Evolutionary conservation across 75 land plant genomes (phyloP), one percentile per base, ranked within the genome.

Genomic region (Isoetes taiwanensis): DNA sequence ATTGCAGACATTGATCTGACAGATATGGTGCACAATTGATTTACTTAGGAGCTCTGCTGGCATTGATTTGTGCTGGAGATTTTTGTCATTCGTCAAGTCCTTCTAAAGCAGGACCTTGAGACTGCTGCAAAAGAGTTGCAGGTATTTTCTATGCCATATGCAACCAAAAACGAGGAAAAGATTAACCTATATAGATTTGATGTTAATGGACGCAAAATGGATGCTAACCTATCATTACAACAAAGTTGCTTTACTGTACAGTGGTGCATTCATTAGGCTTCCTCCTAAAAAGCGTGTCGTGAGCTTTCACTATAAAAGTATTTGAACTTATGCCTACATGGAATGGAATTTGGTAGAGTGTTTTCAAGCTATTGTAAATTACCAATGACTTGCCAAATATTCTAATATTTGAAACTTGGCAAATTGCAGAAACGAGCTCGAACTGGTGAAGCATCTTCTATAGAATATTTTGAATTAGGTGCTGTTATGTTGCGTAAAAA

Each of bases 1-100:
- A n/a, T n/a, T n/a, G n/a, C n/a, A n/a, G n/a, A n/a, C n/a, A n/a
- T n/a, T n/a, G n/a, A n/a, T n/a, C n/a, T n/a, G n/a, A n/a, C n/a
- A n/a, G n/a, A n/a, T n/a, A n/a, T n/a, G n/a, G n/a, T n/a, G n/a
- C n/a, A n/a, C n/a, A n/a, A n/a, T n/a, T n/a, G n/a, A n/a, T n/a
- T n/a, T n/a, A n/a, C n/a, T n/a, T n/a, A n/a, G n/a, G n/a, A n/a
- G n/a, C n/a, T n/a, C n/a, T n/a, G n/a, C n/a, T n/a, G n/a, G n/a
- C n/a, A n/a, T n/a, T n/a, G n/a, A n/a, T n/a, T n/a, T n/a, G n/a
- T n/a, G n/a, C n/a, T n/a, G n/a, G 50, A 23, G 12, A 19, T 46
- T 23, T 46, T 46, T n/a, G 50, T 46, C 16, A 46, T 46, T n/a
- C 50, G 50, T 6, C 50, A 46, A 46, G 25, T 46, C n/a, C 50